Evolutionary conservation across 306 rosid genomes (phyloP).

Genomic region (Cicer yamashitae): DNA sequence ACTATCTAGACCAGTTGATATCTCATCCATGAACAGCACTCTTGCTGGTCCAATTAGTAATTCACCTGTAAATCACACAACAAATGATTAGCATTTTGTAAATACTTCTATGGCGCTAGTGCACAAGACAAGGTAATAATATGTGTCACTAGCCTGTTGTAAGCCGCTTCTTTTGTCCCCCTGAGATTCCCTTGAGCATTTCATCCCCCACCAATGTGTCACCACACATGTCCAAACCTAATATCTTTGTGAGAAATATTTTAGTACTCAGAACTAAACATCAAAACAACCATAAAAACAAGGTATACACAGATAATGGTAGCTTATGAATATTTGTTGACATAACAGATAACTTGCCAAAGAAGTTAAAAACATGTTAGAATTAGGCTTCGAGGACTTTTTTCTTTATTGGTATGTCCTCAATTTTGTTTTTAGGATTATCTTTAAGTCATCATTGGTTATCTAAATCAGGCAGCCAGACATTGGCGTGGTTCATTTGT

Average conservation of each 20-base stretch:
- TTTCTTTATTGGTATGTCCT: neutral
- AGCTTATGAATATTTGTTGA: conserved; percentile 1
- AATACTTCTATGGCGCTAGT: conserved; percentile 37
- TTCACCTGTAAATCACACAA: conserved; percentile 74
- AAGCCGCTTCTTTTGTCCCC: conserved; percentile 99
- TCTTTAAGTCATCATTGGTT: neutral
- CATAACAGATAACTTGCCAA: neutral
- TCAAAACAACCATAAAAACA: conserved; percentile 3
- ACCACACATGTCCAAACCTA: conserved; percentile 99
- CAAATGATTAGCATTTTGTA: conserved; percentile 45
- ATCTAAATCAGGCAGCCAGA: conserved; percentile 10
- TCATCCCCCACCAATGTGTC: conserved; percentile 99
- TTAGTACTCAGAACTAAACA: conserved; percentile 53
- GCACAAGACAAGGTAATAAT: conserved; percentile 34
- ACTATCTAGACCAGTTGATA: conserved; percentile 98
- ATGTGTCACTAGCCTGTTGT: conserved; percentile 72
- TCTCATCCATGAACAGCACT: conserved; percentile 98
- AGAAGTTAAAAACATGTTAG: neutral
- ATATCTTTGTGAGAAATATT: conserved; percentile 82
- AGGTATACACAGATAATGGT: conserved; percentile 11
- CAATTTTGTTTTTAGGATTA: neutral
- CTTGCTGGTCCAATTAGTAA: conserved; percentile 94
- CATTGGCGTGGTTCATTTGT: neutral
- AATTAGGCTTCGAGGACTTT: neutral
- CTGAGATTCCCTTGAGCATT: conserved; percentile 98